Percentiles rank a stretch among this genome's conserved stretches.
phyloP scores from a whole-genome alignment of 768 basidiomycete genomes.

The Boletus rubescentipes region DNA sequence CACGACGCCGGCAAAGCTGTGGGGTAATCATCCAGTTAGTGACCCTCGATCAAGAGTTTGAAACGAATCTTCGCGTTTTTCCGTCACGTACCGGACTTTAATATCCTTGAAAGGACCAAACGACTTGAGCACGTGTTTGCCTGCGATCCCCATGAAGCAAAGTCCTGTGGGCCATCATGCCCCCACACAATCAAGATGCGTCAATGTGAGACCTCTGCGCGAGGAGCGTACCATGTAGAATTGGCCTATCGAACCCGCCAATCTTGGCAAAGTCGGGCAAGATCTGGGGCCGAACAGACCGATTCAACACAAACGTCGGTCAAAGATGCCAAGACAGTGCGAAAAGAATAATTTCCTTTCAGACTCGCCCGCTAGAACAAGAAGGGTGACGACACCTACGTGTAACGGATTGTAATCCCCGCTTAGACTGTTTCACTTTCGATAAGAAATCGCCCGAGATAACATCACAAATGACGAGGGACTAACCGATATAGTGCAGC shows the following conservation, averaged over 20 bases:
- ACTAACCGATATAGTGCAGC: slow-evolving; percentile 88
- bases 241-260: slow-evolving; percentile 93
- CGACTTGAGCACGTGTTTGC: slow-evolving; percentile 86
- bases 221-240: slow-evolving; percentile 56
- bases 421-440: slow-evolving; percentile 55
- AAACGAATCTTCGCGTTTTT: neutral
- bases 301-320: neutral
- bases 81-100: slow-evolving; percentile 75
- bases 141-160: slow-evolving; percentile 90
- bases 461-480: neutral
- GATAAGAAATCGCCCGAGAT: slow-evolving; percentile 5
- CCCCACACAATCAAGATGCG: neutral
- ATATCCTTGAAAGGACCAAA: slow-evolving; percentile 89
- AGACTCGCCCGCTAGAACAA: neutral
- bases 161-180: slow-evolving; percentile 50
- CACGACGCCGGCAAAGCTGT: slow-evolving; percentile 84
- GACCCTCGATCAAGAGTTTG: neutral
- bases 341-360: neutral
- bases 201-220: neutral
- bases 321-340: neutral
- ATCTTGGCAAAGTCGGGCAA: slow-evolving; percentile 91
- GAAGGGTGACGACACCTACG: slow-evolving; percentile 40
- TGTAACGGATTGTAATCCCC: slow-evolving; percentile 93
- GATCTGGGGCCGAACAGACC: slow-evolving; percentile 49
- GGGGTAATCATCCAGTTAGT: neutral